Percentiles rank a stretch among this genome's conserved stretches.
These are phyloP conservation scores for Sanghuangporus sanghuang DNA, from an alignment of 1,284 basidiomycete species.

Conservation along the genomic window DNA sequence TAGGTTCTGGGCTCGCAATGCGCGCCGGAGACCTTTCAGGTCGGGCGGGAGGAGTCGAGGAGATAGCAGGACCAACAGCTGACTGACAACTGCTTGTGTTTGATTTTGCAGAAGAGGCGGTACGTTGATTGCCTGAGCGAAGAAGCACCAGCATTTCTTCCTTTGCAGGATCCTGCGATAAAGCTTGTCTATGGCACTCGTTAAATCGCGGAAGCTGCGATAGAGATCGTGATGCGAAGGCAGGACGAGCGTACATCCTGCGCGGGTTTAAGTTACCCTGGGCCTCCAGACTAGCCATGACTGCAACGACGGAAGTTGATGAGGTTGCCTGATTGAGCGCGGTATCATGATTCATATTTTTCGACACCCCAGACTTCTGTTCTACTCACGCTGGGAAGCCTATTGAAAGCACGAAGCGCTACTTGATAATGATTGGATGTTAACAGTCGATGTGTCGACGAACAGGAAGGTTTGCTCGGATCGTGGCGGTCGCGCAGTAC, in stretches of 20 bases:
- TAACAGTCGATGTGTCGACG: neutral
- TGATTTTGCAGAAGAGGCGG: neutral
- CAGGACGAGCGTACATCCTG: neutral
- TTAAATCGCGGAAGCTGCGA: neutral
- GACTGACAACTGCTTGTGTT: neutral
- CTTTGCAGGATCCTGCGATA: neutral
- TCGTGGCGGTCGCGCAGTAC: neutral
- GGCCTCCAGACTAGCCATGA: neutral
- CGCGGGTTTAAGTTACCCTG: neutral
- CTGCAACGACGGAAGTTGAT: neutral
- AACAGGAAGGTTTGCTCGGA: neutral
- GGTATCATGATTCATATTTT: conserved; percentile 6
- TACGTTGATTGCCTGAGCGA: neutral
- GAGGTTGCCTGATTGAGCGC: conserved; percentile 7
- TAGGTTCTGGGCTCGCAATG: neutral
- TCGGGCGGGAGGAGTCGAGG: neutral
- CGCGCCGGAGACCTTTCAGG: neutral
- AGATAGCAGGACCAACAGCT: neutral
- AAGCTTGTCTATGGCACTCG: neutral
- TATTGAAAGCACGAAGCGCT: too few relatives aligned
- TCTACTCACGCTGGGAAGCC: conserved; percentile 1
- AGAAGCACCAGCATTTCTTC: neutral
- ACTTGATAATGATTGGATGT: neutral
- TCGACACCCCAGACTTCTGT: neutral
- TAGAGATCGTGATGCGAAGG: neutral